Conservation (phyloP, 495 filamentous ascomycete species). For the Penicillium macrosclerotiorum region DNA sequence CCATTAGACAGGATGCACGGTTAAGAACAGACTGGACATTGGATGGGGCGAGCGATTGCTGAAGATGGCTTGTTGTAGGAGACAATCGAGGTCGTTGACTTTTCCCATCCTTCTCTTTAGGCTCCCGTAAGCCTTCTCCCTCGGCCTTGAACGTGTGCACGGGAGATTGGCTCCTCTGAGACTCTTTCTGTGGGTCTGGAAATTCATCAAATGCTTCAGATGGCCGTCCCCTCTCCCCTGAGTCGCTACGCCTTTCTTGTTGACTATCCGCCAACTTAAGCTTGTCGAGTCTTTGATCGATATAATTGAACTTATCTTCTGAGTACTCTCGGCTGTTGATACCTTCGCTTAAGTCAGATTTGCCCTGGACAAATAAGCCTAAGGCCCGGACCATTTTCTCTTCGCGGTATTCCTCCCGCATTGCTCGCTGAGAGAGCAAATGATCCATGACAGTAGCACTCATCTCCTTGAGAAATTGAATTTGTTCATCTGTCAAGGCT, state of each 20-base stretch:
- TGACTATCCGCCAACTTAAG: slow-evolving; percentile 8
- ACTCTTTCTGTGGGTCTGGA: background rate
- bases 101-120: slow-evolving; percentile 5
- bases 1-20: slow-evolving; percentile 19
- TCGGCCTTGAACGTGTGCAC: slow-evolving; percentile 12
- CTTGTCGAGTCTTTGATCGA: slow-evolving; percentile 13
- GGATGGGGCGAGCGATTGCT: slow-evolving; percentile 20
- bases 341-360: slow-evolving; percentile 29
- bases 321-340: slow-evolving; percentile 8
- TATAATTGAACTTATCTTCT: slow-evolving; percentile 6
- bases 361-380: slow-evolving; percentile 55
- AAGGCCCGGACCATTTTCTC: slow-evolving; percentile 56
- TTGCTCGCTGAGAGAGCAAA: slow-evolving; percentile 49
- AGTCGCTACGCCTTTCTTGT: background rate
- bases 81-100: slow-evolving; percentile 18
- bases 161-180: slow-evolving; percentile 7
- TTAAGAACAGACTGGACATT: slow-evolving; percentile 22
- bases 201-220: slow-evolving; percentile 9
- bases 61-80: slow-evolving; percentile 21
- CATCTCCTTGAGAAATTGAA: slow-evolving; percentile 32
- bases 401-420: slow-evolving; percentile 47
- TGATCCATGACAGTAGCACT: slow-evolving; percentile 55
- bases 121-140: background rate
- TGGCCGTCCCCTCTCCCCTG: background rate
- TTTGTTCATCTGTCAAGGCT: slow-evolving; percentile 15